Evolutionary conservation across 1,139 yeast genomes (phyloP).

Genomic region (Candida freyschussii): DNA sequence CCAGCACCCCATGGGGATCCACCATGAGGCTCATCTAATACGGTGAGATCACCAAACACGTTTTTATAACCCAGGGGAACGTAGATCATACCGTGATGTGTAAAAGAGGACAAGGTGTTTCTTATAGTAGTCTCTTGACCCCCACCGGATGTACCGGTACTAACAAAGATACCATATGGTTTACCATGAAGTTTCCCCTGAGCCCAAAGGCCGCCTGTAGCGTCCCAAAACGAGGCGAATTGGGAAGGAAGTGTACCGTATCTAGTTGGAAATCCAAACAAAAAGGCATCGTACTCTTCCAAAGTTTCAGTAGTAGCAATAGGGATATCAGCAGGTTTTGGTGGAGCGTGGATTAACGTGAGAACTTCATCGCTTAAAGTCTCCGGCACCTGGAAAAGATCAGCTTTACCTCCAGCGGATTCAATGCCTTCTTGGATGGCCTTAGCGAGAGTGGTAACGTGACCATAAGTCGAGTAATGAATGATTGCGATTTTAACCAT

Average conservation of each 20-base stretch:
- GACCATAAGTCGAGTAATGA: constrained; percentile 80
- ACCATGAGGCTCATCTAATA: constrained; percentile 70
- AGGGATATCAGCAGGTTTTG: constrained; percentile 63
- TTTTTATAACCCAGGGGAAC: constrained; percentile 78
- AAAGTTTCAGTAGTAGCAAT: constrained; percentile 56
- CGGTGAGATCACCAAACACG: constrained; percentile 52
- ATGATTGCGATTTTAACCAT: constrained; percentile 31
- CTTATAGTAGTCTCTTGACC: constrained; percentile 72
- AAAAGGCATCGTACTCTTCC: constrained; percentile 62
- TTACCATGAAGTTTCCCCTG: constrained; percentile 68
- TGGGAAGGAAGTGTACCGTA: constrained; percentile 79
- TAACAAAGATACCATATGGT: constrained; percentile 67
- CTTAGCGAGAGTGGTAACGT: constrained; percentile 63
- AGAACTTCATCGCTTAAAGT: constrained; percentile 64
- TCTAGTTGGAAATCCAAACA: constrained; percentile 82
- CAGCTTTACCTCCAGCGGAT: constrained; percentile 67
- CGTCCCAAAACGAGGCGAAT: constrained; percentile 75
- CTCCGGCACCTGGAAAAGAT: constrained; percentile 74
- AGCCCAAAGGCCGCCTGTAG: constrained; percentile 81
- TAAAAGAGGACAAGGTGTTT: constrained; percentile 60
- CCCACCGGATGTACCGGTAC: constrained; percentile 82
- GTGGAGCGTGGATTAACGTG: constrained; percentile 58
- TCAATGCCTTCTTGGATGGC: constrained; percentile 64
- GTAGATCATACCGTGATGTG: constrained; percentile 76
- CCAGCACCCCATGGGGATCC: constrained; percentile 92